phyloP scores from a whole-genome alignment of 2,329 filamentous ascomycete species.

The Zymoseptoria passerinii region DNA sequence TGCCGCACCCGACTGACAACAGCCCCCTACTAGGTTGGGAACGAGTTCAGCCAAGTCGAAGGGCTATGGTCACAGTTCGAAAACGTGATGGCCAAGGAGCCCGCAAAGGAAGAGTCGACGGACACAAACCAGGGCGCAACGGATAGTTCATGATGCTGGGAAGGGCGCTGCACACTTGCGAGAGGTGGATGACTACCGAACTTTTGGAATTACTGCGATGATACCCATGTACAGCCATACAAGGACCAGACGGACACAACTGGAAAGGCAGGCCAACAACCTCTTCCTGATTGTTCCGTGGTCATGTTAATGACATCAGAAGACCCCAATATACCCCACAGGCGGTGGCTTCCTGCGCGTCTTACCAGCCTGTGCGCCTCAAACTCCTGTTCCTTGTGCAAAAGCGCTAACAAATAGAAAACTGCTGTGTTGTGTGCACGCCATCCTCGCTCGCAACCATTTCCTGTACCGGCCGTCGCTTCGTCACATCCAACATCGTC shows the following conservation, averaged over 20 bases:
- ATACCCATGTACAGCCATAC: background rate
- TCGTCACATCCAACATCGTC: background rate
- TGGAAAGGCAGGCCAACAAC: background rate
- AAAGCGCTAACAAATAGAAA: background rate
- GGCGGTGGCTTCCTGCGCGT: background rate
- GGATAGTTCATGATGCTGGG: conserved; percentile 2
- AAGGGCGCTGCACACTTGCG: background rate
- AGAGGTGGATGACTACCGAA: background rate
- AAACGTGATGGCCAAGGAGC: conserved; percentile 72
- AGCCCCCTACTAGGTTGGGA: conserved; percentile 51
- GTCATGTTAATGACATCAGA: background rate
- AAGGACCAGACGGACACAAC: background rate
- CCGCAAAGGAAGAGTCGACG: conserved; percentile 32
- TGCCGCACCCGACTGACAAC: background rate
- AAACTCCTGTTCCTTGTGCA: background rate
- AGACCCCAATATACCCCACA: background rate
- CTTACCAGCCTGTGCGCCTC: background rate
- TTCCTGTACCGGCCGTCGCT: background rate
- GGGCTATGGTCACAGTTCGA: conserved; percentile 97
- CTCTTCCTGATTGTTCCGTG: background rate
- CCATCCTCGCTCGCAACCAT: background rate
- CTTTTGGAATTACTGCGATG: background rate
- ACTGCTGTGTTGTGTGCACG: conserved; percentile 2
- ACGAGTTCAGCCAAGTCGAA: conserved; percentile 95
- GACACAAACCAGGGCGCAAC: conserved; percentile 23